A percentile compares a stretch with the other conserved stretches of the same genome.
phyloP scores from a whole-genome alignment of 1,284 basidiomycete genomes.

The Leccinum proximum region DNA sequence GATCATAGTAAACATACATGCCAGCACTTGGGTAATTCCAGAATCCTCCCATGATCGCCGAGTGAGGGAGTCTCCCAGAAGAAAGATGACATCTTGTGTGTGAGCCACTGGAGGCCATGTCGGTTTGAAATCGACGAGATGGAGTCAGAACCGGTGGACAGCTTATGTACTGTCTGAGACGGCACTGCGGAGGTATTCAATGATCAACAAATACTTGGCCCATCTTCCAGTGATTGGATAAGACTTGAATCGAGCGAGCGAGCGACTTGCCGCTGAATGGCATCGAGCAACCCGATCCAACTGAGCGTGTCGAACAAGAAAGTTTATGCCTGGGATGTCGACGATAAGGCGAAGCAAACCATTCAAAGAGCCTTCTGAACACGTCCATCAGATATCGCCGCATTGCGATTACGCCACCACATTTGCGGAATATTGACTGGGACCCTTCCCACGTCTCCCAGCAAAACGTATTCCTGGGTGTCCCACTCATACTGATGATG shows the following conservation, averaged over 20 bases:
- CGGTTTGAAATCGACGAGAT: neutral
- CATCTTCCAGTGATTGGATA: conserved; percentile 7
- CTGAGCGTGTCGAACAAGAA: conserved; percentile 68
- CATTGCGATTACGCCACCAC: conserved; percentile 73
- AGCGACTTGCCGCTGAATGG: conserved; percentile 12
- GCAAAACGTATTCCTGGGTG: conserved; percentile 95
- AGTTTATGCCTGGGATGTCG: conserved; percentile 77
- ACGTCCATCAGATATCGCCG: conserved; percentile 63
- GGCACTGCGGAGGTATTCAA: too few relatives aligned
- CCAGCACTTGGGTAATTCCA: conserved; percentile 61
- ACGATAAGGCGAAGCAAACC: conserved; percentile 44
- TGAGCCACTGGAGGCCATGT: conserved; percentile 46
- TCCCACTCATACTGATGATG: conserved; percentile 78
- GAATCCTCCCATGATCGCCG: conserved; percentile 56
- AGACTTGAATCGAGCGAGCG: neutral
- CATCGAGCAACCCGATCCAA: conserved; percentile 26
- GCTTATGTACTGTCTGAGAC: too few relatives aligned
- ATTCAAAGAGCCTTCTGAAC: conserved; percentile 1
- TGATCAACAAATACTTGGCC: neutral
- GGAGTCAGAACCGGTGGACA: too few relatives aligned
- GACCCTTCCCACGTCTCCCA: conserved; percentile 92
- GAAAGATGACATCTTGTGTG: conserved; percentile 62
- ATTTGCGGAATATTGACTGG: conserved; percentile 88
- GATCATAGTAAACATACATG: conserved; percentile 43
- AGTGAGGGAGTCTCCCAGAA: conserved; percentile 78